phyloP scores from a whole-genome alignment of 2,329 filamentous ascomycete genomes.

The Lasiodiplodia gonubiensis region DNA sequence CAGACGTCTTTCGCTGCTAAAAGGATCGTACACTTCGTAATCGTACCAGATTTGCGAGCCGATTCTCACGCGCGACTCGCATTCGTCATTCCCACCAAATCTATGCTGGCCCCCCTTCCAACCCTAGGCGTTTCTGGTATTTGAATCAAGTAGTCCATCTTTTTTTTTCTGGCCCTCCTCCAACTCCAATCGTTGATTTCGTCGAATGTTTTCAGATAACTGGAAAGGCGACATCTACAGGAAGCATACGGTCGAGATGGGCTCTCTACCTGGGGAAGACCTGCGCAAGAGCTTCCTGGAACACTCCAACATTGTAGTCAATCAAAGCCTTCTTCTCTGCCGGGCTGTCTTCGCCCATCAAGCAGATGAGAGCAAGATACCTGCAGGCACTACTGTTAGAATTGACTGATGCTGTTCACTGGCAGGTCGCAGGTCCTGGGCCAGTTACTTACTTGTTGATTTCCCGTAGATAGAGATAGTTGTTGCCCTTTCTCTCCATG shows the following conservation, averaged over 20 bases:
- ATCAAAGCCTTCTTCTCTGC: conserved; percentile 84
- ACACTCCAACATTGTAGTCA: conserved; percentile 84
- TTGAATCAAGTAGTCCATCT: not conserved
- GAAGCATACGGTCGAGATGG: not conserved
- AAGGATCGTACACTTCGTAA: conserved; percentile 4
- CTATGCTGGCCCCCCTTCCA: not conserved
- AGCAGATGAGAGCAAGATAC: conserved; percentile 80
- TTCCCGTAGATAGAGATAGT: conserved; percentile 69
- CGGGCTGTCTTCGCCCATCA: conserved; percentile 82
- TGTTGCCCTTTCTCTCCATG: conserved; percentile 62
- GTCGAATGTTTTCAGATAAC: not conserved
- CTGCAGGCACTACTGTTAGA: conserved; percentile 46
- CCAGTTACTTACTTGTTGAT: conserved; percentile 65
- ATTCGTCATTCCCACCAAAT: not conserved
- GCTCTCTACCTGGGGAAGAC: conserved; percentile 65
- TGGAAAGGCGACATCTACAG: not conserved
- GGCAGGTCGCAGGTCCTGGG: not conserved
- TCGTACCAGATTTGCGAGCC: not conserved
- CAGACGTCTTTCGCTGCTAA: not conserved
- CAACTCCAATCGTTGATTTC: conserved; percentile 8
- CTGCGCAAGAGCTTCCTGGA: conserved; percentile 77
- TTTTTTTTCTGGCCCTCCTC: not conserved
- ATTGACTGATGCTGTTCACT: not conserved
- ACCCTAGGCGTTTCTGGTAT: not conserved
- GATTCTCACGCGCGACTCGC: too few species aligned